Percentiles rank a stretch among this genome's conserved stretches.
phyloP scores from a whole-genome alignment of 345 rosid genomes.

The Brassica incana region DNA sequence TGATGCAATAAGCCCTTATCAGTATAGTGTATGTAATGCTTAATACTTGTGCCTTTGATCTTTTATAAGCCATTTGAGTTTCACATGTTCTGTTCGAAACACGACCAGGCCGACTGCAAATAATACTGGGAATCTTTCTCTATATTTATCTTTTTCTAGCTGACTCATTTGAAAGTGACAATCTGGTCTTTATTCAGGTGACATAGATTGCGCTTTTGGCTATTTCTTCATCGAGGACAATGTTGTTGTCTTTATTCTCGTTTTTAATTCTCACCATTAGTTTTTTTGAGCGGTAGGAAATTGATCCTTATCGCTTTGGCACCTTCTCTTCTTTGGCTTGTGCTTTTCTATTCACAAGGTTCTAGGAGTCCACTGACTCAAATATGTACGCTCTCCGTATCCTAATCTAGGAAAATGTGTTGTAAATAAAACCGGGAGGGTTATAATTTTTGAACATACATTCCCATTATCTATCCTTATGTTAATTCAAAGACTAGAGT shows the following conservation, averaged over 20 bases:
- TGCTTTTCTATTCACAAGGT: conserved; percentile 17
- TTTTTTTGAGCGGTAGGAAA: conserved; percentile 49
- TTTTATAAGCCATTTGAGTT: conserved; percentile 3
- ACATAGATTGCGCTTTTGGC: conserved; percentile 37
- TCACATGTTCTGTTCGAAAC: conserved; percentile 1
- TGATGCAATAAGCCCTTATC: conserved; percentile 8
- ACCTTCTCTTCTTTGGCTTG: conserved; percentile 21
- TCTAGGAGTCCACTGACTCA: conserved; percentile 20
- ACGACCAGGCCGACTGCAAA: conserved; percentile 26
- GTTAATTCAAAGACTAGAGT: not conserved
- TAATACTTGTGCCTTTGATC: conserved; percentile 1
- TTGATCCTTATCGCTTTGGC: conserved; percentile 48
- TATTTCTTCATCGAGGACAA: conserved; percentile 25
- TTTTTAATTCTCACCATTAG: conserved; percentile 32
- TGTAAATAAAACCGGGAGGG: not conserved
- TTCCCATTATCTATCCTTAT: not conserved
- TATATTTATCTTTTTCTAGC: conserved; percentile 30
- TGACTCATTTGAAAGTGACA: conserved; percentile 38
- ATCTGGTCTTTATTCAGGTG: conserved; percentile 36
- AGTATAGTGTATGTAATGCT: not conserved
- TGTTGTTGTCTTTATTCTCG: conserved; percentile 14
- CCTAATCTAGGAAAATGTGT: not conserved
- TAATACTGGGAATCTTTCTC: conserved; percentile 14
- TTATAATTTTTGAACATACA: not conserved
- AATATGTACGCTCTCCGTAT: conserved; percentile 26